Evolutionary conservation across 2,329 filamentous ascomycete species (phyloP).

Genomic region (Aspergillus phoenicis): DNA sequence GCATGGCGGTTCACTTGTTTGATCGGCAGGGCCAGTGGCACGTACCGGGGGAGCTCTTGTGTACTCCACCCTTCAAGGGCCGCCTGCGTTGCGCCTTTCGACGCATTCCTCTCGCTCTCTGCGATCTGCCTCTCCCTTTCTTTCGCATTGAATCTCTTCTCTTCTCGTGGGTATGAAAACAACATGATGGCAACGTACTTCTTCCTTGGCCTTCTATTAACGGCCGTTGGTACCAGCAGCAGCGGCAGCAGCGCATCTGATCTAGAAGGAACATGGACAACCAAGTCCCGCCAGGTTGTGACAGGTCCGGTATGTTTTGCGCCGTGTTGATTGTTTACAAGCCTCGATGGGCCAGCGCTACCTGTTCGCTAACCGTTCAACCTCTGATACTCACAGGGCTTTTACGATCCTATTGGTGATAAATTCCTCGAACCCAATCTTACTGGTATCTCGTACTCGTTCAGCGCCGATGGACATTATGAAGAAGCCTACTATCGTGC

Average conservation of each 20-base stretch:
- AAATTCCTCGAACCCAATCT: slow-evolving; percentile 65
- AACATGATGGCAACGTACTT: slow-evolving; percentile 33
- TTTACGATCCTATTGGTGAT: slow-evolving; percentile 70
- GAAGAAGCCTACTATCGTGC: slow-evolving; percentile 72
- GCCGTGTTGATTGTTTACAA: slow-evolving; percentile 7
- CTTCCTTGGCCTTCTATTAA: slow-evolving; percentile 40
- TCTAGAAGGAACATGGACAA: slow-evolving; percentile 71
- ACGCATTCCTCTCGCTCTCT: slow-evolving; percentile 11
- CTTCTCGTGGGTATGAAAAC: slow-evolving; percentile 14
- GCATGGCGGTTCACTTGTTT: slow-evolving; percentile 13
- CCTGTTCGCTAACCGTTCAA: slow-evolving; percentile 8
- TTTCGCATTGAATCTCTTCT: not conserved
- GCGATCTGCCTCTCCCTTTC: not conserved
- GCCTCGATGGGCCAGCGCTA: not conserved
- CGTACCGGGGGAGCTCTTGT: not conserved
- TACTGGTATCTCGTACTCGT: slow-evolving; percentile 74
- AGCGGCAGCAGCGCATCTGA: slow-evolving; percentile 45
- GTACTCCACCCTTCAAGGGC: slow-evolving; percentile 13
- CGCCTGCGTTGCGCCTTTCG: slow-evolving; percentile 17
- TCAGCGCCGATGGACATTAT: slow-evolving; percentile 67
- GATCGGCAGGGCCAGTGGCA: slow-evolving; percentile 19
- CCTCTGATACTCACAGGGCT: slow-evolving; percentile 52
- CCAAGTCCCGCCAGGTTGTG: slow-evolving; percentile 68
- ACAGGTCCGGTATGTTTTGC: slow-evolving; percentile 64
- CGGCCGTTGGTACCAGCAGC: slow-evolving; percentile 41